Conservation (phyloP, 228 moss, liverwort and hornwort genomes). For the Sphagnum fallax region DNA sequence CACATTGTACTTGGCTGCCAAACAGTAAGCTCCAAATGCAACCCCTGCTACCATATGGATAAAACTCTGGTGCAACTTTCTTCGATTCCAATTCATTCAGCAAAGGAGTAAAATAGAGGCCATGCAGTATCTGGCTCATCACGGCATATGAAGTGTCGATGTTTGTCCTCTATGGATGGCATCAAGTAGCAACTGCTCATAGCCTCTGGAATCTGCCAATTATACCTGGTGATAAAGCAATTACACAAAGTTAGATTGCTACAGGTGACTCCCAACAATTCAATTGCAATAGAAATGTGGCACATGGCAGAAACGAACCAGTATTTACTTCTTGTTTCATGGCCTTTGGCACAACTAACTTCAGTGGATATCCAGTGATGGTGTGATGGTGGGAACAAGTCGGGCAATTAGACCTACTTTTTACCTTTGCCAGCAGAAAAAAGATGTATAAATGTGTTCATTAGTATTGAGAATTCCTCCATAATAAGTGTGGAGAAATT, state of each 20-base stretch:
- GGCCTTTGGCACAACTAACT: neutral
- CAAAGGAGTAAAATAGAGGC: slow-evolving; percentile 65
- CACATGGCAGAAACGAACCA: no score
- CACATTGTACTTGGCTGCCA: slow-evolving; percentile 77
- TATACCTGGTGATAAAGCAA: slow-evolving; percentile 25
- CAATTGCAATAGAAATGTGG: neutral
- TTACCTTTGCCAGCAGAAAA: no score
- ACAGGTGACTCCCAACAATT: neutral
- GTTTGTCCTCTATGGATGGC: slow-evolving; percentile 66
- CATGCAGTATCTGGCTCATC: slow-evolving; percentile 83
- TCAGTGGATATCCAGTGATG: neutral
- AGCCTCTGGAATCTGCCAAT: slow-evolving; percentile 68
- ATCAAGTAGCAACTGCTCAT: slow-evolving; percentile 80
- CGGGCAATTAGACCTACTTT: no score
- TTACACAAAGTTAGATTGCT: neutral
- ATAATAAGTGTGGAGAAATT: no score
- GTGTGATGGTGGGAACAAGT: neutral
- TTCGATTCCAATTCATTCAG: slow-evolving; percentile 50
- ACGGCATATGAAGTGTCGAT: slow-evolving; percentile 73
- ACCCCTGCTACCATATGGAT: slow-evolving; percentile 86
- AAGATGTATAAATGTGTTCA: no score
- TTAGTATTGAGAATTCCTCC: no score
- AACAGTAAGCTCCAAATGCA: slow-evolving; percentile 61
- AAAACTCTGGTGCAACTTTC: slow-evolving; percentile 75
- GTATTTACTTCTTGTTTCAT: neutral